Base-by-base conservation (phyloP, 2,329 filamentous ascomycete species). In the Claviceps arundinis region DNA sequence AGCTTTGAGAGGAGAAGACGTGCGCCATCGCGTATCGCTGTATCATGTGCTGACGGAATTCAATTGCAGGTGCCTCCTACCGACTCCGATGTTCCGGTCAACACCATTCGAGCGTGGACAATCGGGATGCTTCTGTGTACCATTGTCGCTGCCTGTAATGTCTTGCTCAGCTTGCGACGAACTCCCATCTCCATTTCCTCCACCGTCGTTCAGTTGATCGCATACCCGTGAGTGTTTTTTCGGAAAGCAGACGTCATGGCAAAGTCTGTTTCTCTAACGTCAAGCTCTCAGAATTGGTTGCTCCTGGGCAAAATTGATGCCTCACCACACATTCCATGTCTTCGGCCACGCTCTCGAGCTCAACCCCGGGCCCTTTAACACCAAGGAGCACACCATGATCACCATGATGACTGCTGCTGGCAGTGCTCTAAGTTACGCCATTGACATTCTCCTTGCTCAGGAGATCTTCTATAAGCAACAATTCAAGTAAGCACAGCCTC, bases 31-130 rank as follows among this genome's bases (percentile, higher is more conserved):
- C 2, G 11, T 22, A 30, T 45, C n/a, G 1, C 11, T n/a, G 16
- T 11, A n/a, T 9, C 7, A 3, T 19, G 34, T n/a, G 37, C 46
- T 48, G 34, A 48, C 19, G 11, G 7, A 14, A 11, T 3, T 4
- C 43, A 19, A 5, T 37, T 3, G 19, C 47, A 60, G 59, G 57
- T 61, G 5, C 62, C 61, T 8, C 63, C 70, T 19, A 76, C 75
- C 55, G 69, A 74, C 52, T 74, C 77, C 50, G 75, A 78, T n/a
- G 60, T 76, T 4, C 72, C 75, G 6, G 68, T 72, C 53, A 77
- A 76, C 61, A 83, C 80, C 3, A 70, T 83, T 53, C 78, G 80
- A 19, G 77, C 78, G 11, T 83, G 80, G 80, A 56, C 62, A 5
- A 76, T 83, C 52, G 80, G 80, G 37, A 57, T 78, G 51, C 2